Evolutionary conservation across 2,329 filamentous ascomycete genomes (phyloP), one percentile per base, ranked within the genome.

Genomic region (Coniochaeta pulveracea): DNA sequence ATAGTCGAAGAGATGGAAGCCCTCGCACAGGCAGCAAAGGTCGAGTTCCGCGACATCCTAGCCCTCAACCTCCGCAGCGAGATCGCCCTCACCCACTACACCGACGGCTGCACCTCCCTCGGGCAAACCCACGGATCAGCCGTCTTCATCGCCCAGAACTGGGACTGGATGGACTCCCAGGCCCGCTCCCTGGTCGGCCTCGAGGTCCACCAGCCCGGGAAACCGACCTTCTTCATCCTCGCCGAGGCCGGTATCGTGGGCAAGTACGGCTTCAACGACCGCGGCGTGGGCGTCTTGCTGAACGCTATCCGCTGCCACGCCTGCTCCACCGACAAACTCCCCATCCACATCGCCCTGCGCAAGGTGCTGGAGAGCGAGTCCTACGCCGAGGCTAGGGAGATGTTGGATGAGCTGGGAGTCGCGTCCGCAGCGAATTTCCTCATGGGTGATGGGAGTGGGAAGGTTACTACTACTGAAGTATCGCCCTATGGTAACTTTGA

Each of bases 261-360:
- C 9, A 80, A 80, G 48, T 76, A 79, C 16, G 76, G 76, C 0
- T 59, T 79, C 41, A 80, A 80, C 44, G 58, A 55, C n/a, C 45
- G 48, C 0, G 71, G 73, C 1, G 68, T 80, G 0, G 75, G 72
- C 0, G 65, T 66, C 1, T 67, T 66, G 26, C 55, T 79, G 9
- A 80, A 80, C 38, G 76, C 73, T 1, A 73, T 80, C 37, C 60
- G 63, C 26, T 69, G 68, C 9, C 57, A 61, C 4, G 71, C 71
- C 2, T 62, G 75, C 33, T 58, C 72, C 42, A 44, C 51, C 3
- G 51, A 51, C 3, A 64, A 61, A 9, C 43, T 78, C 4, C 75
- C 75, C 0, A 65, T 74, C 10, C 75, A 80, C 43, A 54, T 80
- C 7, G 71, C 68, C 0, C 57, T 79, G 4, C 58, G 75, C 2